phyloP scores from a whole-genome alignment of 768 basidiomycete species.

The Lentinula sp. region DNA sequence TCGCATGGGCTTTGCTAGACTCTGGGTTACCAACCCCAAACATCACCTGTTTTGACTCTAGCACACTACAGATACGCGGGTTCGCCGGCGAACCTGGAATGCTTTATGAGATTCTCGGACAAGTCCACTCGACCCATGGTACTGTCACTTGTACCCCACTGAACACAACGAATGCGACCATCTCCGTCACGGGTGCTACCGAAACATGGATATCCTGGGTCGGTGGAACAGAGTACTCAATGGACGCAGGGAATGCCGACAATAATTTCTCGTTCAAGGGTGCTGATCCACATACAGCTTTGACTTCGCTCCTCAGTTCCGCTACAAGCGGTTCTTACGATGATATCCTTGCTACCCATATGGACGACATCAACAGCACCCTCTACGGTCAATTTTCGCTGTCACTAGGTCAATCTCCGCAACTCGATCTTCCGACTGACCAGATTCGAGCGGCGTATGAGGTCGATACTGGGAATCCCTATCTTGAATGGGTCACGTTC shows the following conservation, averaged over 20 bases:
- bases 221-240: conserved; percentile 67
- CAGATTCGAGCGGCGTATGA: conserved; percentile 46
- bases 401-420: conserved; percentile 51
- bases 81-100: conserved; percentile 50
- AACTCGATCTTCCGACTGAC: conserved; percentile 51
- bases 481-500: conserved; percentile 70
- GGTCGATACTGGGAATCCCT: conserved; percentile 49
- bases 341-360: conserved; percentile 39
- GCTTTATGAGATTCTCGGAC: conserved; percentile 62
- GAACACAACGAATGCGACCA: conserved; percentile 38
- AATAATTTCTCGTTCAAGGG: conserved; percentile 60
- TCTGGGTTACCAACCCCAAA: conserved; percentile 47
- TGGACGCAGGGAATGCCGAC: conserved; percentile 51
- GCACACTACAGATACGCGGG: conserved; percentile 51
- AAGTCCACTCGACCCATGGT: conserved; percentile 30
- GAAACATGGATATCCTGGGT: conserved; percentile 68
- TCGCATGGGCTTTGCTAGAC: conserved; percentile 42
- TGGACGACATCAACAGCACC: conserved; percentile 40
- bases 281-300: conserved; percentile 46
- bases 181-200: conserved; percentile 37
- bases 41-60: conserved; percentile 51
- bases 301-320: conserved; percentile 31
- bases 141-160: conserved; percentile 18
- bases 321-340: conserved; percentile 23
- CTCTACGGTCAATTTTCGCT: conserved; percentile 45